Evolutionary conservation across 2,329 filamentous ascomycete species (phyloP), one percentile per base, ranked within the genome.

Genomic region (Hymenoscyphus albidus): DNA sequence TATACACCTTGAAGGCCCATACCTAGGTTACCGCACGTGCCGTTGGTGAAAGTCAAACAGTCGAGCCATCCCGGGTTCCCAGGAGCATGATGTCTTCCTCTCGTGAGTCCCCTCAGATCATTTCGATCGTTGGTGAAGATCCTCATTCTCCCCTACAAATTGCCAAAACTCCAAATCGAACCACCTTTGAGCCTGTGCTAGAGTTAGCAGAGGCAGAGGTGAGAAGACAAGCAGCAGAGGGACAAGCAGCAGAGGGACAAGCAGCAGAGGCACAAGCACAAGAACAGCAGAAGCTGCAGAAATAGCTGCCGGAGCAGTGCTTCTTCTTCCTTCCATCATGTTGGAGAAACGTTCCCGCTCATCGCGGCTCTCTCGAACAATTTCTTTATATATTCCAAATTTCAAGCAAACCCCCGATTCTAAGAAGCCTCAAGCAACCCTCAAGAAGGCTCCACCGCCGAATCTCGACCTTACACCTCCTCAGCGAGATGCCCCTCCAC

Each of bases 301-400:
- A 22, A 16, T 35, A 51, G 48, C 27, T 12, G 62, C 61, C 62
- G 16, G 40, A 58, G 38, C 35, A 22, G 32, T 61, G 22, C 16
- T 40, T 32, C 31, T 18, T 27, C 31, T 16, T 2, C 22, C 40
- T 35, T 16, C 22, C 38, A 58, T 3, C n/a, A 59, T 64, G 62
- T 55, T 64, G 9, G 54, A 64, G 38, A 59, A 57, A 42, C 44
- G 59, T 54, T 57, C 58, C 35, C 59, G 59, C 10, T 22, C 59
- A 6, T 66, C 68, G 39, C 61, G 64, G 42, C 63, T 65, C n/a
- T 35, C 35, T 35, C 54, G 44, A 16, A 65, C 65, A 48, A 51
- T 71, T 16, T 67, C 65, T 9, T 59, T 59, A 10, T 68, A 69
- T 13, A 58, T 70, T 14, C 64, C 66, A 42, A 57, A 62, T 18